Conservation (phyloP, 148 eudicot genomes). For the Chenopodium suecicum region DNA sequence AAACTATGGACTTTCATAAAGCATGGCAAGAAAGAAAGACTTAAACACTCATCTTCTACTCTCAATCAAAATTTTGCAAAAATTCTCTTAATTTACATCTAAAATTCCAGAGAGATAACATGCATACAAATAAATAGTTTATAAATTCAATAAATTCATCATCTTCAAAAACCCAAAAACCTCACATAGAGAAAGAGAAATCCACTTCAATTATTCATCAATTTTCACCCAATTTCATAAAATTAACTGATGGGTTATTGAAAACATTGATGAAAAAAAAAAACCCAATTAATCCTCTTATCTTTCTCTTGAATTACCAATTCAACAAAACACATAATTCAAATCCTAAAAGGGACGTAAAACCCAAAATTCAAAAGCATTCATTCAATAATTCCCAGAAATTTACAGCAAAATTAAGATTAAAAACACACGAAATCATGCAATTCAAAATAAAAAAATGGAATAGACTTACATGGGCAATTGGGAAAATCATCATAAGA, state of each 20-base stretch:
- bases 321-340: not conserved
- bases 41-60: not conserved
- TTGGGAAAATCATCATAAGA: not conserved
- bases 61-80: not conserved
- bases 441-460: not conserved
- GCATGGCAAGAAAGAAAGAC: not conserved
- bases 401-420: not conserved
- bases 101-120: not conserved
- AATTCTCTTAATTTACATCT: not conserved
- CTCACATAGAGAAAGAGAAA: not conserved
- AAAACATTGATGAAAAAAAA: no score
- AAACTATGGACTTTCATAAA: no score
- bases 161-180: not conserved
- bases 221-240: not conserved
- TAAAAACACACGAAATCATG: not conserved
- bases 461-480: conserved; percentile 13
- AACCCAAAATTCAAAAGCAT: no score
- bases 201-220: not conserved
- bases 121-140: not conserved
- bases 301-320: not conserved
- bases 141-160: not conserved
- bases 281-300: no score
- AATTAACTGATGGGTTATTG: no score
- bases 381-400: not conserved
- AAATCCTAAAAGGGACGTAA: not conserved